Evolutionary conservation across 331 rosid species (phyloP).

Genomic region (Quercus lobata): DNA sequence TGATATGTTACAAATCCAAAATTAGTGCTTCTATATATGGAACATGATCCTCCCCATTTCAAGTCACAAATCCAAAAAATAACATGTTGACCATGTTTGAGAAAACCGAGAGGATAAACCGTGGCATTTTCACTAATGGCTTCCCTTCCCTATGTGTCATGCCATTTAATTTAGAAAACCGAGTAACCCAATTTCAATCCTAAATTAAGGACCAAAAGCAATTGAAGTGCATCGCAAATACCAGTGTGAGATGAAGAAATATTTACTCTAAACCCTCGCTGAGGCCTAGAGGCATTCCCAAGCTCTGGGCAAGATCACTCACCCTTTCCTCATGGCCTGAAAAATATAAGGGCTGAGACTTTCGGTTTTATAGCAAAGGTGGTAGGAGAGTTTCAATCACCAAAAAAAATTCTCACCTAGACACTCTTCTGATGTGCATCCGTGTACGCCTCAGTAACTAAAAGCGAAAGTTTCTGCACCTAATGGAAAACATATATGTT

Average conservation of each 20-base stretch:
- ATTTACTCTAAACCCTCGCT: constrained; percentile 34
- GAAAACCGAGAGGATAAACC: no score
- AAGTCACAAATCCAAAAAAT: no score
- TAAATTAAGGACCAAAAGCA: no score
- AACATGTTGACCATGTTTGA: no score
- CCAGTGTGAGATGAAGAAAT: background rate
- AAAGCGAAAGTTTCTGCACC: no score
- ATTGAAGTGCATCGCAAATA: constrained; percentile 24
- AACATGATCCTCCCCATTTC: no score
- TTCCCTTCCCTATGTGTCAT: background rate
- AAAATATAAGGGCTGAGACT: constrained; percentile 19
- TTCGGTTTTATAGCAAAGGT: constrained; percentile 13
- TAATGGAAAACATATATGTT: background rate
- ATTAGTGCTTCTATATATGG: no score
- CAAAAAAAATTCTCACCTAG: constrained; percentile 21
- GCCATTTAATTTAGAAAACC: background rate
- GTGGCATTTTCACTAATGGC: no score
- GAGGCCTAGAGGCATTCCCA: constrained; percentile 79
- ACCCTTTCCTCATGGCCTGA: constrained; percentile 88
- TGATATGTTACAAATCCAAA: no score
- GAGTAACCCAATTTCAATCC: no score
- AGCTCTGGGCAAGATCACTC: constrained; percentile 78
- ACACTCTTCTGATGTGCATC: constrained; percentile 90
- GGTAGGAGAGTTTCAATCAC: background rate
- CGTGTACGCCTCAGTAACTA: constrained; percentile 28